Base-by-base conservation (phyloP, 495 filamentous ascomycete genomes). In the Polyplosphaeria fusca region DNA sequence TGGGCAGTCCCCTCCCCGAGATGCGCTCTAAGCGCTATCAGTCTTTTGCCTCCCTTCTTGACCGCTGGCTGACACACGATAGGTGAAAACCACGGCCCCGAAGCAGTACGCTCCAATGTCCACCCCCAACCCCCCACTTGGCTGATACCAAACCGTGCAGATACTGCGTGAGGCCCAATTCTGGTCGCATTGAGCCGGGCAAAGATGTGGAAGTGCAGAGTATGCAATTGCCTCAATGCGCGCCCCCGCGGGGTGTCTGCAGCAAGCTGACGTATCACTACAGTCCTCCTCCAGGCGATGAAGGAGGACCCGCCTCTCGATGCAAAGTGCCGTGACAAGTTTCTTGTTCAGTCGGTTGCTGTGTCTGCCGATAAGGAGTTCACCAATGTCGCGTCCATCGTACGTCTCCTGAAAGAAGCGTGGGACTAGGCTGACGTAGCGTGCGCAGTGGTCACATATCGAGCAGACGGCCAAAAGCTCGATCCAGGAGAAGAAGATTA, bases 21-120 rank as follows among this genome's bases (percentile, higher is more conserved):
- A 61, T 38, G 50, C 50, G 43, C 52, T 28, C 22, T 22, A 30
- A 13, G 48, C 58, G 52, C 52, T 12, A 5, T 39, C 47, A 12
- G 23, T 5, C 14, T 26, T 9, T 22, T 22, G 18, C 42, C 39
- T 38, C 11, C 16, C 14, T 2, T 47, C 20, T 18, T 47, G 37
- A 46, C 28, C 24, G 44, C 42, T 45, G 18, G 37, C 54, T 66
- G 53, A 57, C 52, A 47, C 32, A 52, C 26, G 64, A 12, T 54
- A 96, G 91, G 93, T 98, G 69, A 98, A 98, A 83, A 98, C 93
- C 35, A 98, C 93, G 53, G 94, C 94, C 24, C 93, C 94, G 4
- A 97, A 98, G 74, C 92, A 96, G 92, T 98, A 89, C 67, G 88
- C 71, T 22, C 48, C 30, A 26, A n/a, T 25, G 35, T 16, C 40